Conservation (phyloP, 2,329 filamentous ascomycete species). For the Xylaria sp. region DNA sequence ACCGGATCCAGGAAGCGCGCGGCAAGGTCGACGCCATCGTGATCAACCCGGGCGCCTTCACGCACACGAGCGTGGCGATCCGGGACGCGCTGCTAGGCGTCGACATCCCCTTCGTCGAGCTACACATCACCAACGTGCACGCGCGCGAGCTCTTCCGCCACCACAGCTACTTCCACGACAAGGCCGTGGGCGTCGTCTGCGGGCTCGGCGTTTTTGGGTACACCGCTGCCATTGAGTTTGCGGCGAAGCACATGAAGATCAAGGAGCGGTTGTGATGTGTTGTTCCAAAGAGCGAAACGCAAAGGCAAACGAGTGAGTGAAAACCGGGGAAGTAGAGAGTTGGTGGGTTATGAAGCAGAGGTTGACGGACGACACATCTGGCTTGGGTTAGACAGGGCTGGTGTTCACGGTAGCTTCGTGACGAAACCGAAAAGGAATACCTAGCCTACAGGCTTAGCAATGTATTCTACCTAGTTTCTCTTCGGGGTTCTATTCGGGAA, state of each 20-base stretch:
- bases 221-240: conserved; percentile 63
- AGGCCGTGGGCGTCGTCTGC: conserved; percentile 75
- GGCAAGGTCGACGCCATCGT: conserved; percentile 65
- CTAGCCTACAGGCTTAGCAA: too few relatives aligned
- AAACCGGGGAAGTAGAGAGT: too few relatives aligned
- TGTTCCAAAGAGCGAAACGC: too few relatives aligned
- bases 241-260: conserved; percentile 52
- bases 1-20: conserved; percentile 73
- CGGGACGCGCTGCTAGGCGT: conserved; percentile 76
- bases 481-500: too few relatives aligned
- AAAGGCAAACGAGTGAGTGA: too few relatives aligned
- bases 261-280: conserved; percentile 40
- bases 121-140: conserved; percentile 80
- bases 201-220: conserved; percentile 70
- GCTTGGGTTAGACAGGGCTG: too few relatives aligned
- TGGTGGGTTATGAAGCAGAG: too few relatives aligned
- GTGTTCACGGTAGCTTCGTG: too few relatives aligned
- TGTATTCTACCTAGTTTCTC: too few relatives aligned
- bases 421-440: too few relatives aligned
- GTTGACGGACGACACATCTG: too few relatives aligned
- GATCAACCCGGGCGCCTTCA: conserved; percentile 78
- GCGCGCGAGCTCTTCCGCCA: conserved; percentile 70
- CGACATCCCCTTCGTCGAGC: conserved; percentile 74
- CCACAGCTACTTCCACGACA: conserved; percentile 76
- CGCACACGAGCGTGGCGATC: conserved; percentile 77